phyloP scores from a whole-genome alignment of 2,329 filamentous ascomycete species.

The Diaporthe capsici region DNA sequence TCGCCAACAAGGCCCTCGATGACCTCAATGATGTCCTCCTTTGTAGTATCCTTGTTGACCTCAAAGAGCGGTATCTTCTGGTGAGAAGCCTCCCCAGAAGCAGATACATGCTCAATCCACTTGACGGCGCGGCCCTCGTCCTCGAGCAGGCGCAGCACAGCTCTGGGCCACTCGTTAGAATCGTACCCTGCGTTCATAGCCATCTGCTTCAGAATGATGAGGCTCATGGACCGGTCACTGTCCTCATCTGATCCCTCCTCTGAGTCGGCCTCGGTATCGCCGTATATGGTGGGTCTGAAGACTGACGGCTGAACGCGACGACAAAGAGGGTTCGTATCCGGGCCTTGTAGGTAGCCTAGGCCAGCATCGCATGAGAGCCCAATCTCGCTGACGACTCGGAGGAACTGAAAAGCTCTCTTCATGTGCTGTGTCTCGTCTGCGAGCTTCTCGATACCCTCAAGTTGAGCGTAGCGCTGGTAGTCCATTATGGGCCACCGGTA shows the following conservation, averaged over 20 bases:
- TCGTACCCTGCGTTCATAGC: slow-evolving; percentile 54
- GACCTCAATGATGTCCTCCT: slow-evolving; percentile 12
- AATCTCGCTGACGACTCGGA: slow-evolving; percentile 71
- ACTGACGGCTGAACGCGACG: slow-evolving; percentile 27
- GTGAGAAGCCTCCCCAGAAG: slow-evolving; percentile 47
- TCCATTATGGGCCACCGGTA: slow-evolving; percentile 75
- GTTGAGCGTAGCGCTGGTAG: slow-evolving; percentile 71
- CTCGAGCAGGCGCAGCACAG: slow-evolving; percentile 52
- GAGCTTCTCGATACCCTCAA: slow-evolving; percentile 72
- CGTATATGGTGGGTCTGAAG: slow-evolving; percentile 35
- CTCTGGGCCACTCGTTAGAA: slow-evolving; percentile 50
- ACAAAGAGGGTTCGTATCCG: slow-evolving; percentile 57
- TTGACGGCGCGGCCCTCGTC: slow-evolving; percentile 49
- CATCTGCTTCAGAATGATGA: slow-evolving; percentile 53
- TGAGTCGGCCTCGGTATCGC: neutral
- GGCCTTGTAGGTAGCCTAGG: slow-evolving; percentile 75
- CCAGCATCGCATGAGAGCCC: slow-evolving; percentile 77
- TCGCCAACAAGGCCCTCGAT: slow-evolving; percentile 30
- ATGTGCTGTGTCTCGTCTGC: slow-evolving; percentile 75
- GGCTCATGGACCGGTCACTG: slow-evolving; percentile 25
- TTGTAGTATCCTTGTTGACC: slow-evolving; percentile 20
- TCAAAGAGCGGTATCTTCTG: slow-evolving; percentile 42
- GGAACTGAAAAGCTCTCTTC: slow-evolving; percentile 69
- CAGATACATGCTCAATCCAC: slow-evolving; percentile 32
- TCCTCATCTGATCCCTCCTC: neutral